Conservation (phyloP, 169 alveolate genomes). For the Theileria orientalis region DNA sequence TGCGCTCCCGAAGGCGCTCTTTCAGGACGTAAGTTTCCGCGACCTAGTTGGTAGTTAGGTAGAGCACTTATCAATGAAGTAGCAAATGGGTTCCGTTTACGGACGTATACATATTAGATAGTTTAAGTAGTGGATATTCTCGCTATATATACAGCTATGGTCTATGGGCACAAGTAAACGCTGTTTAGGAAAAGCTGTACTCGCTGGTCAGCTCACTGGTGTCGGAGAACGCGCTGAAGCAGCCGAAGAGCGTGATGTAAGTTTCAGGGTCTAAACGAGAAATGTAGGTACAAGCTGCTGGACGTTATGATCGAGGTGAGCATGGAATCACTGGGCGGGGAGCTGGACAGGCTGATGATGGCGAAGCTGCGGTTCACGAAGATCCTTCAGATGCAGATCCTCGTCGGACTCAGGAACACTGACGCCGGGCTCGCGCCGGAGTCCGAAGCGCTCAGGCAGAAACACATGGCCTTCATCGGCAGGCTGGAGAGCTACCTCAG, state of each 20-base stretch:
- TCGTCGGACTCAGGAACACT: not conserved
- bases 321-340: slow-evolving; percentile 49
- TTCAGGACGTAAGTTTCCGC: slow-evolving; percentile 16
- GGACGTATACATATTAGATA: not conserved
- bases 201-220: slow-evolving; percentile 46
- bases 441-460: not conserved
- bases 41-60: not conserved
- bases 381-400: slow-evolving; percentile 48
- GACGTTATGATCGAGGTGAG: slow-evolving; percentile 47
- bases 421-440: not conserved
- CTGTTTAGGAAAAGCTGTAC: slow-evolving; percentile 43
- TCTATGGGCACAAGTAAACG: not conserved
- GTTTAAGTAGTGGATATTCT: not conserved
- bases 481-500: slow-evolving; percentile 5
- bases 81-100: not conserved
- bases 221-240: slow-evolving; percentile 57
- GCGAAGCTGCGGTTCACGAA: slow-evolving; percentile 58
- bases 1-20: slow-evolving; percentile 50
- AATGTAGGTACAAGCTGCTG: slow-evolving; percentile 26
- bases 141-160: not conserved
- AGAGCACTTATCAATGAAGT: not conserved
- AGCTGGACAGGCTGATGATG: slow-evolving; percentile 41
- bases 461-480: slow-evolving; percentile 6
- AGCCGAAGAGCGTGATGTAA: slow-evolving; percentile 20
- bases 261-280: not conserved